Evolutionary conservation across 2,329 filamentous ascomycete genomes (phyloP), one percentile per base, ranked within the genome.

Genomic region (Sclerotiophoma versabilis): DNA sequence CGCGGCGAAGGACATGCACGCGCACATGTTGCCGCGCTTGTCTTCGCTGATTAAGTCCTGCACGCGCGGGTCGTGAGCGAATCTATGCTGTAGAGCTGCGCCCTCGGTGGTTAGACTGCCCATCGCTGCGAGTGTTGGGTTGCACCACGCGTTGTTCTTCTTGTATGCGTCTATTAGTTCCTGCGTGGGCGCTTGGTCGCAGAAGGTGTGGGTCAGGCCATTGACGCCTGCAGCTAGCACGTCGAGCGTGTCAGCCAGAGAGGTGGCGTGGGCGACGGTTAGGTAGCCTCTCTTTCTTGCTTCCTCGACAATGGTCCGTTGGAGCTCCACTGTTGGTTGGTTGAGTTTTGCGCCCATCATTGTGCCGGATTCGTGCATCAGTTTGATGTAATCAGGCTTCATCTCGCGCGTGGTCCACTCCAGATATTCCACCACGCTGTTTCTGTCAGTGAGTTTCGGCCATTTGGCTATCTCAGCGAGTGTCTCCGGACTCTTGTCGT

Each of bases 361-460:
- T 7, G 63, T 71, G 3, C 81, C 81, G 45, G 71, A 75, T 58
- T 83, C 81, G 57, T 83, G 79, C 74, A 83, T 80, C 41, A 83
- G 65, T 60, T 83, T 83, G 62, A 82, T 79, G 65, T 81, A 82
- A 53, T 81, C 76, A 1, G 76, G 78, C 30, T 69, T 55, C 58
- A 71, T 70, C 48, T 81, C 77, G 10, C 66, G 66, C 10, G 75
- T 57, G 2, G 74, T 73, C 55, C 76, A 74, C 11, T 74, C 67
- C 2, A 82, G 66, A 53, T 78, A 82, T 14, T 73, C 62, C 1
- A 74, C 58, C 1, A 80, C 80, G 20, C 75, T 79, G 29, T 76
- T 69, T 8, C 69, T 60, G 4, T 72, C 75, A 5, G 70, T 71
- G n/a, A 81, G 54, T 33, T 78, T 78, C 5, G 81, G 80, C 80